Percentiles rank a stretch among this genome's conserved stretches.
These are phyloP conservation scores for Boletus subparvulus DNA, from an alignment of 768 basidiomycete species.

Conservation along the genomic window DNA sequence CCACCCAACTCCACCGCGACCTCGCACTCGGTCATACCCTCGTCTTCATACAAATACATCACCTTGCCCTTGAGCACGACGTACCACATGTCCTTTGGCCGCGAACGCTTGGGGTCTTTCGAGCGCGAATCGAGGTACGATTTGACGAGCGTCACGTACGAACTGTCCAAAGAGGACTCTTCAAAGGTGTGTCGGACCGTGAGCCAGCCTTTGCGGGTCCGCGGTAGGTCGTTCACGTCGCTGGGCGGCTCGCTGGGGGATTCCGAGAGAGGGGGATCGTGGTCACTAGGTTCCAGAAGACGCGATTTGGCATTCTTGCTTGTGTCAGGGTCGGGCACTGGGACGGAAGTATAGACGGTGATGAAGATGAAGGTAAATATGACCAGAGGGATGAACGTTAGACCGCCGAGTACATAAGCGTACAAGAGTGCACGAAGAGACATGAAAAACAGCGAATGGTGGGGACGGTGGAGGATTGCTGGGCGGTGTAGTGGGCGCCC, in stretches of 20 bases:
- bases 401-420: conserved; percentile 85
- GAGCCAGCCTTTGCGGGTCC: conserved; percentile 77
- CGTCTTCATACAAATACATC: conserved; percentile 92
- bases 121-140: conserved; percentile 80
- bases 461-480: neutral
- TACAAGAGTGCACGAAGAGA: conserved; percentile 69
- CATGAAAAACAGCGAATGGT: conserved; percentile 34
- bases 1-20: conserved; percentile 84
- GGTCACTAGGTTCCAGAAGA: conserved; percentile 18
- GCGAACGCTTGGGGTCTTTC: conserved; percentile 77
- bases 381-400: conserved; percentile 86
- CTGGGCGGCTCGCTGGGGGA: conserved; percentile 15
- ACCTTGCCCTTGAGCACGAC: conserved; percentile 89
- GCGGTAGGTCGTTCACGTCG: conserved; percentile 57
- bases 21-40: conserved; percentile 85
- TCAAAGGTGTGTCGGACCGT: conserved; percentile 80
- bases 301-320: conserved; percentile 38
- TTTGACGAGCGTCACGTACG: conserved; percentile 77
- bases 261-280: conserved; percentile 30
- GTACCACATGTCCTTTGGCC: conserved; percentile 92
- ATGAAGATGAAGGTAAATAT: conserved; percentile 56
- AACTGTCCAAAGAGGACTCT: conserved; percentile 57
- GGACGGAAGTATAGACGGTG: conserved; percentile 81
- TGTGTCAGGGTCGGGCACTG: conserved; percentile 59
- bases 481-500: neutral